Percentiles rank a stretch among this genome's conserved stretches.
phyloP scores from a whole-genome alignment of 164 flowering plant species.

The Akebia trifoliata region DNA sequence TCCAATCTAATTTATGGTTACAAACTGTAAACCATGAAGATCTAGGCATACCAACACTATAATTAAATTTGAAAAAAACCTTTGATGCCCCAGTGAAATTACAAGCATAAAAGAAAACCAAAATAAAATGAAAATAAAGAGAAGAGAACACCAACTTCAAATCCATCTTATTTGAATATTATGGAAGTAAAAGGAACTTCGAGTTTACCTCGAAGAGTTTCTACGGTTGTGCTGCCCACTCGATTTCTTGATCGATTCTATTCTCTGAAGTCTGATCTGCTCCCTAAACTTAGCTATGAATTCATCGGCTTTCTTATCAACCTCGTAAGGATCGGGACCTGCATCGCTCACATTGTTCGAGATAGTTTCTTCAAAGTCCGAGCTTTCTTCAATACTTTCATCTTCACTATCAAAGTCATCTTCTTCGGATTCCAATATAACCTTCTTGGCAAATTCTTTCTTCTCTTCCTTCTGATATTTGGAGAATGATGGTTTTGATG shows the following conservation, averaged over 20 bases:
- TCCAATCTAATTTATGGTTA: slow-evolving; percentile 1
- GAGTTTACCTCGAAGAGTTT: slow-evolving; percentile 26
- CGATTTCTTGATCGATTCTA: slow-evolving; percentile 55
- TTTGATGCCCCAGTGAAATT: not conserved
- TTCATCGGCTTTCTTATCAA: slow-evolving; percentile 89
- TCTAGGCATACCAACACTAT: not conserved
- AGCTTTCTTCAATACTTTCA: slow-evolving; percentile 14
- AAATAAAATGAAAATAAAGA: no score
- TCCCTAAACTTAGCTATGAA: slow-evolving; percentile 94
- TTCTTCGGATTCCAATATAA: slow-evolving; percentile 31
- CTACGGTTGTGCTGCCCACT: slow-evolving; percentile 25
- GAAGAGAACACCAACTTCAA: not conserved
- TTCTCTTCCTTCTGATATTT: slow-evolving; percentile 15
- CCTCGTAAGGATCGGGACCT: slow-evolving; percentile 39
- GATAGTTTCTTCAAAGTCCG: slow-evolving; percentile 20
- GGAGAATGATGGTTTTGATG: slow-evolving; percentile 6
- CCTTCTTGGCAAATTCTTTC: slow-evolving; percentile 25
- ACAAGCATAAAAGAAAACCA: not conserved
- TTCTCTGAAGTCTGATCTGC: slow-evolving; percentile 88
- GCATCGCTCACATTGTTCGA: slow-evolving; percentile 18
- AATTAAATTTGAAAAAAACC: not conserved
- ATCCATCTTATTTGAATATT: not conserved
- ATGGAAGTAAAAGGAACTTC: not conserved
- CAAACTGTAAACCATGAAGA: slow-evolving; percentile 11
- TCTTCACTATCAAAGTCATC: slow-evolving; percentile 34